These are phyloP conservation scores for Avena insularis DNA, from an alignment of 176 grass and related monocot species.

Conservation along the genomic window DNA sequence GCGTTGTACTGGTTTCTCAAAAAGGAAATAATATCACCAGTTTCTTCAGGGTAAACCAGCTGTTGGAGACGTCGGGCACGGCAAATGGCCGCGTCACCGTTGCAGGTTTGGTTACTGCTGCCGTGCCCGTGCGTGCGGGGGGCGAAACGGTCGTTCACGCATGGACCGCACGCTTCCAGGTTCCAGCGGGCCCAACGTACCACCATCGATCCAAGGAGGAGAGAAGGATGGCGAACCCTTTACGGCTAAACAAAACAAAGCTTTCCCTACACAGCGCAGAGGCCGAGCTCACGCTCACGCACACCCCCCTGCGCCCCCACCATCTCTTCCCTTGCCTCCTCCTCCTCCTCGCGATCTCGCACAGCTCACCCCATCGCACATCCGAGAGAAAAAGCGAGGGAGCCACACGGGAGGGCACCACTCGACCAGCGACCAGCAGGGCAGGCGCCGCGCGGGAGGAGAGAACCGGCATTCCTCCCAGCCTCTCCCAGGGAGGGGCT, in stretches of 20 bases:
- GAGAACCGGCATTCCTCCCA: conserved; percentile 30
- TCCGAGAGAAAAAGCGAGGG: neutral
- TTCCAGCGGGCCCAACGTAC: neutral
- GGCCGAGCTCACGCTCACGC: conserved; percentile 33
- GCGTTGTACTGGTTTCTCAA: no score
- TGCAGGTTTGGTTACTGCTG: neutral
- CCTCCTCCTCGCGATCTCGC: conserved; percentile 7
- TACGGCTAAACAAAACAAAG: conserved; percentile 56
- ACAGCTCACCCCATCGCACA: neutral
- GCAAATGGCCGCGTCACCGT: neutral
- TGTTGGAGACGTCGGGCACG: neutral
- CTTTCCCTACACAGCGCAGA: conserved; percentile 26
- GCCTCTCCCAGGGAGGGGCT: neutral
- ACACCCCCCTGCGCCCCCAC: neutral
- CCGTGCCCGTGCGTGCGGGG: neutral
- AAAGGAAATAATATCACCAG: no score
- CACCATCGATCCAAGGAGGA: neutral
- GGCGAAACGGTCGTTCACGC: neutral
- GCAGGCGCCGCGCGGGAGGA: neutral
- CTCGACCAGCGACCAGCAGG: neutral
- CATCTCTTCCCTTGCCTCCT: neutral
- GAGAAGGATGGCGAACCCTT: conserved; percentile 33
- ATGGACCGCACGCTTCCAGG: neutral
- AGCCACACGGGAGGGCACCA: neutral
- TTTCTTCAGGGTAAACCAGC: no score